Evolutionary conservation across 768 basidiomycete species (phyloP).

Genomic region (Mycena olivaceomarginata): DNA sequence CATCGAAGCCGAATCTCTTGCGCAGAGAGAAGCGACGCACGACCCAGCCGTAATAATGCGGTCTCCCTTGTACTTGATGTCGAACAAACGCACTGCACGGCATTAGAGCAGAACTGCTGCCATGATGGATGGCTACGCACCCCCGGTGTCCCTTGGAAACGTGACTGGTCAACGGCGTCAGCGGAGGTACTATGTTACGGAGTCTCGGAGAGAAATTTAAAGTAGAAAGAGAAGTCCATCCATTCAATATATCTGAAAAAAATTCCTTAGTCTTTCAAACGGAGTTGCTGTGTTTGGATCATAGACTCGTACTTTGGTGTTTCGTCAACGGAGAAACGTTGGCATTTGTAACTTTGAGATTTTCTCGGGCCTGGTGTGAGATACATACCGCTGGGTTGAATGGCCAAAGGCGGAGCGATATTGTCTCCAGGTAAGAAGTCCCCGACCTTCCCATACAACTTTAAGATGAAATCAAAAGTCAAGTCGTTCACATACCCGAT

Average conservation of each 20-base stretch:
- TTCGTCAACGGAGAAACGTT: constrained; percentile 42
- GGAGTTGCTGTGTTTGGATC: background rate
- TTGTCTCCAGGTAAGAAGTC: constrained; percentile 28
- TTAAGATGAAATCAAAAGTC: background rate
- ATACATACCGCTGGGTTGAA: constrained; percentile 43
- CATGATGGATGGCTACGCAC: constrained; percentile 56
- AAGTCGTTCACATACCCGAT: constrained; percentile 26
- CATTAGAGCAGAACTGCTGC: constrained; percentile 1
- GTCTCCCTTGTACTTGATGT: constrained; percentile 62
- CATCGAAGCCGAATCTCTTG: too few relatives aligned
- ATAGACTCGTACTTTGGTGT: constrained; percentile 19
- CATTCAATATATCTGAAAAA: constrained; percentile 44
- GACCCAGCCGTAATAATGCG: constrained; percentile 70
- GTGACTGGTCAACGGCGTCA: constrained; percentile 56
- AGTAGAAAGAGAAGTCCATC: constrained; percentile 49
- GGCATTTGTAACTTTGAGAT: constrained; percentile 25
- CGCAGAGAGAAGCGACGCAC: too few relatives aligned
- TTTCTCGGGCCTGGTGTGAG: background rate
- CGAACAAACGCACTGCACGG: constrained; percentile 33
- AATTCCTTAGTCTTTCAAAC: background rate
- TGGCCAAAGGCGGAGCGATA: constrained; percentile 40
- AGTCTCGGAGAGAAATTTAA: background rate
- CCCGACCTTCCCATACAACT: constrained; percentile 10
- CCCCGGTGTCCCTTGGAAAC: constrained; percentile 73
- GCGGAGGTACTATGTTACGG: too few relatives aligned